Base-by-base conservation (phyloP, 2,329 filamentous ascomycete genomes). In the Nemania diffusa region DNA sequence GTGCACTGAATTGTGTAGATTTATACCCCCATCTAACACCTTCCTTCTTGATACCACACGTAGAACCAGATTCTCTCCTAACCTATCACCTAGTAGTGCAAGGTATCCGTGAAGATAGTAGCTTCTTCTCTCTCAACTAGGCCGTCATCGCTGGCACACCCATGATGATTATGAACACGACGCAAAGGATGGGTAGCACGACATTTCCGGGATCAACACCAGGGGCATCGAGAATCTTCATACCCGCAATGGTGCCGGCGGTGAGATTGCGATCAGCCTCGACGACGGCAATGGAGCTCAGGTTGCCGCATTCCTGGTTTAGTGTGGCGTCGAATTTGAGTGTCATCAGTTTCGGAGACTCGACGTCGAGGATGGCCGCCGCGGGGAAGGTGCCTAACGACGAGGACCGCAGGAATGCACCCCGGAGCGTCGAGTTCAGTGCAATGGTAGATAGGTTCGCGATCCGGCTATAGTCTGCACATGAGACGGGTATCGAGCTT, bases 391-490 rank as follows among this genome's bases (percentile, higher is more conserved):
- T 83, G 65, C 83, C 83, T 52, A 81, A 71, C 29, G 77, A 79
- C 15, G 82, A 80, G 37, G 80, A 80, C 61, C 79, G 78, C 55
- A 84, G 73, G 73, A 82, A 83, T 11, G 81, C 81, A n/a, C 79
- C 78, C 60, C 83, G 83, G 65, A 82, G 81, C 58, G 81, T 81
- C 65, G 79, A 72, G 75, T 84, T 85, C 61, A 76, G 68, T 65
- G 80, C 81, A 68, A 84, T 80, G 67, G 79, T 80, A 24, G 83
- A 83, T 66, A 83, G 78, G 74, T 84, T 85, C 68, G 83, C 83
- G 24, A 81, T 81, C 56, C 72, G 74, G 64, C 79, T 74, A 73
- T 85, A 84, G 73, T 83, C 79, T 58, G 76, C 67, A 74, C 83
- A 84, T 27, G 65, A 68, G 57, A 70, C 37, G 15, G 73, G 69